phyloP scores from a whole-genome alignment of 208 protist genomes.

The Endotrypanum monterogeii region DNA sequence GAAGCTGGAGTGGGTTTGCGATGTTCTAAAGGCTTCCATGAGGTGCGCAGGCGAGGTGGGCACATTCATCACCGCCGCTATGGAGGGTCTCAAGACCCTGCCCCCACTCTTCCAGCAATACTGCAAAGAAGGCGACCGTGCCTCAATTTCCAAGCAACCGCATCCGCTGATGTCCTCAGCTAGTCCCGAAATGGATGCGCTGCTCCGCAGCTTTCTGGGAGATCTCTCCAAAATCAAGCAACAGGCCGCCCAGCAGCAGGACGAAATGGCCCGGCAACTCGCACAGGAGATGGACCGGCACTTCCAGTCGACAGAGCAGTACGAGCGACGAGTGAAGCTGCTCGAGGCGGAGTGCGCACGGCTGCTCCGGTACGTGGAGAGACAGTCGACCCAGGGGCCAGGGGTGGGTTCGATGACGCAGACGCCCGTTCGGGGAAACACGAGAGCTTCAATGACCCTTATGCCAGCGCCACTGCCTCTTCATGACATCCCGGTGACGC shows the following conservation, averaged over 20 bases:
- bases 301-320: slow-evolving; percentile 57
- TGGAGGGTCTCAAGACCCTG: slow-evolving; percentile 13
- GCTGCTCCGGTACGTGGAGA: slow-evolving; percentile 27
- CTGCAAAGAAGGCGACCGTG: not conserved
- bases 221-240: slow-evolving; percentile 37
- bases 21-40: slow-evolving; percentile 66
- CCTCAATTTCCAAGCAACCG: not conserved
- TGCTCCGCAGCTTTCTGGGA: slow-evolving; percentile 44
- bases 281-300: slow-evolving; percentile 58
- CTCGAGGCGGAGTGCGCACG: slow-evolving; percentile 48
- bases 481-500: slow-evolving; percentile 15
- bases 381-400: not conserved
- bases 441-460: not conserved
- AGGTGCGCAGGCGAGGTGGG: slow-evolving; percentile 36
- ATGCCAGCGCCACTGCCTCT: slow-evolving; percentile 1
- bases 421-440: not conserved
- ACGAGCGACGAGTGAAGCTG: slow-evolving; percentile 49
- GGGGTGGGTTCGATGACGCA: slow-evolving; percentile 1
- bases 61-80: slow-evolving; percentile 17
- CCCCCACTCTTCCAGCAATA: not conserved
- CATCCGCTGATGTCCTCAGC: slow-evolving; percentile 9
- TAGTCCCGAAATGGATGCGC: slow-evolving; percentile 37
- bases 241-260: slow-evolving; percentile 34
- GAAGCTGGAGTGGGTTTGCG: slow-evolving; percentile 61
- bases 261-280: slow-evolving; percentile 56